Base-by-base conservation (phyloP, 495 filamentous ascomycete genomes). In the Pyronema omphalodes region DNA sequence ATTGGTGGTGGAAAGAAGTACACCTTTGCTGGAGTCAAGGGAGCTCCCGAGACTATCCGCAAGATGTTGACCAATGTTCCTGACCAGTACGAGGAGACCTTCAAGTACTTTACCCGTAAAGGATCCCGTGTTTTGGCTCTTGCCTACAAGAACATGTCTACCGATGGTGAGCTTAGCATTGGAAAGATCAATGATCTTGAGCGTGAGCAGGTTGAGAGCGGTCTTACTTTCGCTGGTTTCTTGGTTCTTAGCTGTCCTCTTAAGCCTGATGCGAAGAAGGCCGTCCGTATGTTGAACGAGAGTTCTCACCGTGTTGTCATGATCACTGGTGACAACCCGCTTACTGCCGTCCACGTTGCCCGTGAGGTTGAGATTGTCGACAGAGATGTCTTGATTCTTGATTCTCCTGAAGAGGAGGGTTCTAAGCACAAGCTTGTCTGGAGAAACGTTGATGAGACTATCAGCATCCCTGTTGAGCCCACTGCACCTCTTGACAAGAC, bases 271-370 rank as follows among this genome's bases (percentile, higher is more conserved):
- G 91, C 91, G 17, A 86, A 88, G 70, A 81, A 86, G 62, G 75
- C 91, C 15, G 86, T 96, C 33, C 84, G 81, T 44, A 96, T 99
- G 91, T 75, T 99, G 54, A 99, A 94, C 64, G 93, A 96, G 71
- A 94, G 89, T 68, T 94, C 86, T 69, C 91, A 99, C 71, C 86
- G 91, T 58, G 86, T 93, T 53, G 84, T 96, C 60, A 99, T 99
- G 91, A 99, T 99, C 54, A 99, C 91, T 46, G 91, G 91, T 61
- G 91, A 99, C 68, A 99, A 99, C 64, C 88, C 91, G 17, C 75
- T 99, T 40, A 99, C 91, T 18, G 91, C 91, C 58, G 84, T 91
- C 19, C 89, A 99, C 65, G 91, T 99, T 55, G 91, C 91, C 9
- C 81, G 82, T 43, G 80, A 96, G 65, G 91, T 99, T 37, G 91